Base-by-base conservation (phyloP, 1,284 basidiomycete genomes). In the Ustilago xerochloae region DNA sequence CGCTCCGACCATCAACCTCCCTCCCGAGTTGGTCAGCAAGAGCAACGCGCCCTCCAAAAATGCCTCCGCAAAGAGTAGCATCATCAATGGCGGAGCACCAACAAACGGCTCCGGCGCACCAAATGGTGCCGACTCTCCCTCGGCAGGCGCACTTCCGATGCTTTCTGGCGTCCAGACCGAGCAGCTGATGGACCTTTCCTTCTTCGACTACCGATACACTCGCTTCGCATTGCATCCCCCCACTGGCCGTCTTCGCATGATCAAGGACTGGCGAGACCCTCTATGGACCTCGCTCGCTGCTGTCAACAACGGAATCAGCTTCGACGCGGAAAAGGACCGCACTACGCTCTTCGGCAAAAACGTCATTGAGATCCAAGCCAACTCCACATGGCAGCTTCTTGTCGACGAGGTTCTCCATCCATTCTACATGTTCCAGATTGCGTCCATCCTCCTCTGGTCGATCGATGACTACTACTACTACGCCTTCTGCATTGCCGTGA, bases 401-500 rank as follows among this genome's bases (percentile, higher is more conserved):
- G 87, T 98, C 39, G 94, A 99, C 78, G 97, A 68, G 54, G 67
- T 78, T 50, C 67, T 73, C 45, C 64, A 64, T 45, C 65, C 57
- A n/a, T 61, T 68, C 53, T 74, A 69, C 77, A 92, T 99, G 60
- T 99, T 99, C 85, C 97, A 99, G 88, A 91, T 99, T 75, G 94
- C 94, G 49, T 97, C 94, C 69, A 93, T 99, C 77, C 86, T 93
- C 24, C 87, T 99, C 10, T 99, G 97, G 97, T 92, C 91, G 3
- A 79, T 98, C 58, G 97, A 99, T 80, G 89, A 98, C 78, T 87
- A 87, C 69, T 96, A 92, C 84, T 97, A 97, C 83, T 99, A 99
- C 84, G 97, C 96, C 3, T 96, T 96, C 78, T 98, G 95, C 80
- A 99, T 99, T 75, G 93, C 91, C 35, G 86, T 96, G 54, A 99